Percentiles rank a stretch among this genome's conserved stretches.
Evolutionary conservation across 768 basidiomycete species (phyloP).

Genomic region (Hericium erinaceus): DNA sequence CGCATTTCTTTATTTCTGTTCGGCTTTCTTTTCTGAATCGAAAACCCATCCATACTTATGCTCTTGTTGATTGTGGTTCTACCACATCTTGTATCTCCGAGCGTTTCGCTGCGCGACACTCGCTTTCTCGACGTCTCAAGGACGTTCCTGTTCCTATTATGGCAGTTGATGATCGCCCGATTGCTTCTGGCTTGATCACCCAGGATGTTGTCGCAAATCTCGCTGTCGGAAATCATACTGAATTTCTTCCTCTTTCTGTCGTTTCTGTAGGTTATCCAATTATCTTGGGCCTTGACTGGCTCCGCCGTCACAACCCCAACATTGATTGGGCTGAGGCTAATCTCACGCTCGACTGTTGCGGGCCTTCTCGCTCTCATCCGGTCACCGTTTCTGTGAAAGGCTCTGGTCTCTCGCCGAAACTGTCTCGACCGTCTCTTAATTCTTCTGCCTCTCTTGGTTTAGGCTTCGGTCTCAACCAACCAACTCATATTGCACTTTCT

Average conservation of each 20-base stretch:
- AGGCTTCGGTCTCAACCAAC: no score
- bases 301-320: constrained; percentile 12
- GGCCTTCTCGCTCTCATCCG: constrained; percentile 9
- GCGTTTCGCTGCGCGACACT: constrained; percentile 23
- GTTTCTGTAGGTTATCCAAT: background rate
- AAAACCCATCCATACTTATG: constrained; percentile 24
- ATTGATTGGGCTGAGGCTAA: constrained; percentile 12
- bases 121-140: constrained; percentile 23
- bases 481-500: no score
- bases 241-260: background rate
- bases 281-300: constrained; percentile 13
- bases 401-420: constrained; percentile 5
- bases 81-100: constrained; percentile 29
- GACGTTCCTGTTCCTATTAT: constrained; percentile 25
- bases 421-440: background rate
- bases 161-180: constrained; percentile 25
- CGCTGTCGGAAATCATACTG: background rate
- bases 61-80: constrained; percentile 30
- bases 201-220: background rate
- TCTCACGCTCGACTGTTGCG: background rate
- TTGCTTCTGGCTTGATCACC: background rate
- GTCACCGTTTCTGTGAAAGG: constrained; percentile 5
- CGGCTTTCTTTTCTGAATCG: constrained; percentile 22
- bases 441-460: no score
- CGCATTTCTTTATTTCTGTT: constrained; percentile 20